Percentiles rank a stretch among this genome's conserved stretches.
These are phyloP conservation scores for Lentinus tigrinus DNA, from an alignment of 768 basidiomycete species.

Conservation along the genomic window DNA sequence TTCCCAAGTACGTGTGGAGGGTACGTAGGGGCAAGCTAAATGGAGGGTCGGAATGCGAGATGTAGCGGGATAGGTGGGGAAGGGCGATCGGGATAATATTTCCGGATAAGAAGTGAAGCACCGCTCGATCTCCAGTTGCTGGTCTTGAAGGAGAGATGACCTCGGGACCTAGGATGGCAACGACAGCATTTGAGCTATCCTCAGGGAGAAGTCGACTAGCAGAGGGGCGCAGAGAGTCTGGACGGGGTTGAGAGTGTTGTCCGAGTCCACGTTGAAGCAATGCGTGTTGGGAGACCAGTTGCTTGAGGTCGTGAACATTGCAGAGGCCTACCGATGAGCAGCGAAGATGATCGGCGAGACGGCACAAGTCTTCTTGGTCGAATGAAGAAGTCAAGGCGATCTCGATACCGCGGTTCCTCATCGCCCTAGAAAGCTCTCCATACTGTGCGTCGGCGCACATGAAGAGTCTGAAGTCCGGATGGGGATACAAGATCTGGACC, in stretches of 20 bases:
- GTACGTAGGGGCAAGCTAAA: background rate
- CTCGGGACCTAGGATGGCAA: constrained; percentile 5
- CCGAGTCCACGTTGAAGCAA: constrained; percentile 10
- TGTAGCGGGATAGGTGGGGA: background rate
- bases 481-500: constrained; percentile 75
- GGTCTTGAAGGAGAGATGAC: background rate
- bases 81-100: constrained; percentile 5
- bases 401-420: constrained; percentile 97
- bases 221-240: background rate
- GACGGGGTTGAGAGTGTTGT: background rate
- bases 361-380: constrained; percentile 44
- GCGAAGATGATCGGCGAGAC: constrained; percentile 47
- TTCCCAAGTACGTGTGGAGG: constrained; percentile 5
- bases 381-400: constrained; percentile 48
- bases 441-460: constrained; percentile 91
- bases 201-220: constrained; percentile 4
- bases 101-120: constrained; percentile 5
- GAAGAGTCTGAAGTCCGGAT: constrained; percentile 87
- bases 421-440: constrained; percentile 94
- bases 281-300: background rate
- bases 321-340: constrained; percentile 35
- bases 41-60: background rate
- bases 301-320: background rate
- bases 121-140: background rate
- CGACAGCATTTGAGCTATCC: constrained; percentile 4